Evolutionary conservation across 2,329 filamentous ascomycete species (phyloP), one percentile per base, ranked within the genome.

Genomic region (Aspergillus caelatus): DNA sequence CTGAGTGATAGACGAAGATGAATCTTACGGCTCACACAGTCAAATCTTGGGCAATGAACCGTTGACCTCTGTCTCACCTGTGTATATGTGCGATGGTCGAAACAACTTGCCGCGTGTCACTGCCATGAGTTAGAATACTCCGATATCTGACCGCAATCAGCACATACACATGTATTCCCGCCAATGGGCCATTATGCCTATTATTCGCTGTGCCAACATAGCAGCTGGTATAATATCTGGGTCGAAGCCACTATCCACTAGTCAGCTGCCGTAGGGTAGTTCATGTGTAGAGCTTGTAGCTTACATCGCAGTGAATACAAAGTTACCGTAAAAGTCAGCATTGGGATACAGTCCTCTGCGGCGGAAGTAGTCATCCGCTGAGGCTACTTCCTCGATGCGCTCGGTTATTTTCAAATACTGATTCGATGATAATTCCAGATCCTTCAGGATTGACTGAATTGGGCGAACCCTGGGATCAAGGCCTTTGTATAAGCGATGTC

Each of bases 251-350:
- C 71, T 74, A 64, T 69, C 6, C 23, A 19, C 14, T 16, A 11
- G 26, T 52, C 26, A 52, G 26, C 6, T 32, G 19, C 10, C 5
- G 10, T 16, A 19, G 16, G 1, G 3, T 30, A 2, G 4, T 21
- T 23, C 9, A 32, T 12, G 4, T 21, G 28, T 21, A 8, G 48
- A 19, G 28, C n/a, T 14, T 4, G 8, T 28, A 48, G 12, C 74
- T 64, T 62, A 77, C 77, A 82, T 73, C 4, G 74, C 79, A 0
- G 75, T 79, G 61, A 80, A 82, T 14, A 81, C 71, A 56, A 82
- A 81, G 61, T 75, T 75, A 6, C 77, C 79, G 65, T 79, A 81
- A n/a, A 83, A 73, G 61, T 83, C 81, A 2, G 78, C 80, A 64
- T 83, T 83, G 0, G 79, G 77, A 57, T 80, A 78, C 9, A 83